Evolutionary conservation across 768 basidiomycete genomes (phyloP).

Genomic region (Russula sp.): DNA sequence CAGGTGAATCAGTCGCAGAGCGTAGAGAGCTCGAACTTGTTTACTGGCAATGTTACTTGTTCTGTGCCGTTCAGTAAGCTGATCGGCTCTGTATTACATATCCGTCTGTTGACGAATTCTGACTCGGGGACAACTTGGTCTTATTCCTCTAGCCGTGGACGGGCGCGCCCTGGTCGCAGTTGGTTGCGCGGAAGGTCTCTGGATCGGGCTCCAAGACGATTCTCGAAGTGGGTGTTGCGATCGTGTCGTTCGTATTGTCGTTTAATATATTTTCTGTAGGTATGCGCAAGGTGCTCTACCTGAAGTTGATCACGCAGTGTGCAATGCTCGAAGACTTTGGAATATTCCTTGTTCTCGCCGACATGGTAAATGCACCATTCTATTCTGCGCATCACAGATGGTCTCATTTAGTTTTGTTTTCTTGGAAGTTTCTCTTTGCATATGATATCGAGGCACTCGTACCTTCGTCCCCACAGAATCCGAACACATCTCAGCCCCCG

Average conservation of each 20-base stretch:
- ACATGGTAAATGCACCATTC: slow-evolving; percentile 49
- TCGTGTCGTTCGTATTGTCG: background rate
- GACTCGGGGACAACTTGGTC: background rate
- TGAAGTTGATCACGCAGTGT: slow-evolving; percentile 91
- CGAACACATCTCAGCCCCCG: slow-evolving; percentile 67
- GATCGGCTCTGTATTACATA: background rate
- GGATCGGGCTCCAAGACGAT: slow-evolving; percentile 89
- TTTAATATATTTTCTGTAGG: slow-evolving; percentile 40
- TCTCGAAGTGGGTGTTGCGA: slow-evolving; percentile 61
- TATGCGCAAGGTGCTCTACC: slow-evolving; percentile 85
- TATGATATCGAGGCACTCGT: slow-evolving; percentile 96
- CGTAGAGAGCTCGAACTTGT: slow-evolving; percentile 56
- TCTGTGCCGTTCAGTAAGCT: slow-evolving; percentile 82
- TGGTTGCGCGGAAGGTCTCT: slow-evolving; percentile 92
- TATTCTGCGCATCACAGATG: no score
- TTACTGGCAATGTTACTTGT: slow-evolving; percentile 84
- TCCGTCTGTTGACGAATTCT: slow-evolving; percentile 7
- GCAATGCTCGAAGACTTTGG: slow-evolving; percentile 96
- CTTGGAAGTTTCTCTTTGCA: slow-evolving; percentile 68
- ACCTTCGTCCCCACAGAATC: slow-evolving; percentile 67
- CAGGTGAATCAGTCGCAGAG: slow-evolving; percentile 50
- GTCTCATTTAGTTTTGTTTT: background rate
- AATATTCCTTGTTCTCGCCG: slow-evolving; percentile 91
- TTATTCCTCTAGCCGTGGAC: slow-evolving; percentile 43
- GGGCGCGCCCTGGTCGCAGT: slow-evolving; percentile 83